Percentiles rank a stretch among this genome's conserved stretches.
phyloP scores from a whole-genome alignment of 2,329 filamentous ascomycete species.

The Aspergillus amoenus region DNA sequence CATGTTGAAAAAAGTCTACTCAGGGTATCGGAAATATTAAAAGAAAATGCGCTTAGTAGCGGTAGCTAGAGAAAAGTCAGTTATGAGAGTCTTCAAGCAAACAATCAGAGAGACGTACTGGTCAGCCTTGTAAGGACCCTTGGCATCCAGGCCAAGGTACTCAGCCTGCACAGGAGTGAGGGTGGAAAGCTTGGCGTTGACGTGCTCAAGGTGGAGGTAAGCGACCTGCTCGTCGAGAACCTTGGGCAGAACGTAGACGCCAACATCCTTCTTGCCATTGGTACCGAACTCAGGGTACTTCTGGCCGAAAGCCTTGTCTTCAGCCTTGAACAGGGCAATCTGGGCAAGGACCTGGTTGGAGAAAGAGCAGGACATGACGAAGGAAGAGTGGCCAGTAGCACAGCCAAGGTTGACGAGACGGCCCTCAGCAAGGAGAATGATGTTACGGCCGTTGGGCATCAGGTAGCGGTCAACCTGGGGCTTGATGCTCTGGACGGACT shows the following conservation, averaged over 20 bases:
- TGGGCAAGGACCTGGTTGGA: constrained; percentile 99
- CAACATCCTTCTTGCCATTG: constrained; percentile 82
- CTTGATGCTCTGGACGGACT: constrained; percentile 97
- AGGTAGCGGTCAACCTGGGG: constrained; percentile 98
- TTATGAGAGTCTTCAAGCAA: not conserved
- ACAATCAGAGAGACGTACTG: constrained; percentile 56
- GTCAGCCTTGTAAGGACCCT: constrained; percentile 96
- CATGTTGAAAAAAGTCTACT: constrained; percentile 54
- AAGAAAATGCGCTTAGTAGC: constrained; percentile 58
- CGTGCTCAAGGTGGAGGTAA: constrained; percentile 85
- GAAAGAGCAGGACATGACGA: constrained; percentile 99
- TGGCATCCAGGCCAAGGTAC: constrained; percentile 81
- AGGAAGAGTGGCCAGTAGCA: constrained; percentile 97
- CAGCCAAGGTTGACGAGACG: constrained; percentile 99
- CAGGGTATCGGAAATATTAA: constrained; percentile 36
- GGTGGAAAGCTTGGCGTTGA: constrained; percentile 89
- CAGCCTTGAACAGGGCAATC: constrained; percentile 95
- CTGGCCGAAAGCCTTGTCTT: constrained; percentile 80
- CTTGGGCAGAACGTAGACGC: constrained; percentile 98
- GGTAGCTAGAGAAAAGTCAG: constrained; percentile 46
- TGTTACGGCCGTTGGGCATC: constrained; percentile 90
- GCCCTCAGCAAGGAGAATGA: constrained; percentile 97
- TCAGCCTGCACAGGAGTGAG: constrained; percentile 86
- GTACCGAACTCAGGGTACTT: constrained; percentile 98
- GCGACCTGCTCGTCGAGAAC: constrained; percentile 98